Base-by-base conservation (phyloP, 306 rosid species). In the Ziziphus jujuba region DNA sequence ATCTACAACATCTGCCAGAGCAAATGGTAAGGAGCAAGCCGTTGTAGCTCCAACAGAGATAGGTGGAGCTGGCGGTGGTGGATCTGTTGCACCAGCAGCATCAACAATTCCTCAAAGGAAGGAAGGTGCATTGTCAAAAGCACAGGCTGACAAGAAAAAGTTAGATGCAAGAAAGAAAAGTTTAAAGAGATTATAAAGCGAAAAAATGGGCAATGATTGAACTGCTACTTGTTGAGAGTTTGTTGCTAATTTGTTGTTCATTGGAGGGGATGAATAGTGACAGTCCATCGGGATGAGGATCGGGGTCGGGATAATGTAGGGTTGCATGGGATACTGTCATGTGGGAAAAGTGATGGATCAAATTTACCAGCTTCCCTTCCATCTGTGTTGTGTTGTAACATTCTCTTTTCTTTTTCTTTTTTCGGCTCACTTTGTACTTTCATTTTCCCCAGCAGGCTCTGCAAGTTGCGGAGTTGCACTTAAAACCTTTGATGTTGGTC, bases 141-240 rank as follows among this genome's bases (percentile, higher is more conserved):
- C 79, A 63, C 95, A 82, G 63, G 85, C 83, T 35, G 97, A 87
- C 78, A 95, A 95, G 90, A 93, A 93, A 90, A 95, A 88, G 79
- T 72, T 88, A 22, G 99, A 95, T 70, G 99, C 97, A 20, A 88
- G 97, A 84, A 95, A 95, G 96, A 95, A 85, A 74, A 95, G 99
- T 61, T 78, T 95, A 85, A 95, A 95, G 83, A 90, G 99, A 88
- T 87, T 90, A 85, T 95, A 50, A 88, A 54, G 69, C 62, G 59
- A 16, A 71, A 73, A 57, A 51, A 65, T 70, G 71, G 77, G 74
- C 69, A 71, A 73, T 61, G 56, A 67, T 72, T 73, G 79, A 79
- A 71, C 69, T 60, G 48, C 8, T 51, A 10, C 7, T 49, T 33
- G 21, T 51, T 49, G 45, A 40, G 61, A 45, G 58, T 71, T 75